Evolutionary conservation across 768 basidiomycete genomes (phyloP).

Genomic region (Boletus barrowsii): DNA sequence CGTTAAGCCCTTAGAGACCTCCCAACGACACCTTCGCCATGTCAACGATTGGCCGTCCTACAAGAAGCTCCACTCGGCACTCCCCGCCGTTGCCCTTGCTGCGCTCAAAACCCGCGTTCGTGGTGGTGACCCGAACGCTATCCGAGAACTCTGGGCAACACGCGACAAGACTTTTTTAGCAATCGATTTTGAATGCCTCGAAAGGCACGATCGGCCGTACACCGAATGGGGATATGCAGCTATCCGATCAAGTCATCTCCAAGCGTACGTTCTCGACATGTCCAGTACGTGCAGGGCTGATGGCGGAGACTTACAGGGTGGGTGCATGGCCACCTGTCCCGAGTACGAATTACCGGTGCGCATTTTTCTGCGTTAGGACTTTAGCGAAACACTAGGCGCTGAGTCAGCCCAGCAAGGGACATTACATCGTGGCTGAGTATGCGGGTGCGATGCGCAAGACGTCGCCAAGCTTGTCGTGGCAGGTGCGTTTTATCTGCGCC

Average conservation of each 20-base stretch:
- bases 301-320: slow-evolving; percentile 37
- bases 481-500: slow-evolving; percentile 45
- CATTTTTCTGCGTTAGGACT: not conserved
- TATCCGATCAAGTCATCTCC: slow-evolving; percentile 67
- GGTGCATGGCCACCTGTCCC: slow-evolving; percentile 78
- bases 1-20: slow-evolving; percentile 65
- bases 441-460: slow-evolving; percentile 63
- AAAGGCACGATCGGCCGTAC: slow-evolving; percentile 63
- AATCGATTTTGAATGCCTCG: slow-evolving; percentile 73
- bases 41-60: slow-evolving; percentile 66
- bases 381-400: slow-evolving; percentile 3
- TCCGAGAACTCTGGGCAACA: slow-evolving; percentile 64
- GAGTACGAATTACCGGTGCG: slow-evolving; percentile 72
- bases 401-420: slow-evolving; percentile 47
- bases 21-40: slow-evolving; percentile 65
- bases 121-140: slow-evolving; percentile 60
- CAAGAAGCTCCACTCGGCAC: slow-evolving; percentile 65
- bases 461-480: slow-evolving; percentile 66
- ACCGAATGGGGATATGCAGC: slow-evolving; percentile 85
- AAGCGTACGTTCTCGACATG: slow-evolving; percentile 47
- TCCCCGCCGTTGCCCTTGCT: slow-evolving; percentile 65
- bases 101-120: slow-evolving; percentile 65
- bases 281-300: slow-evolving; percentile 1
- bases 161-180: slow-evolving; percentile 74
- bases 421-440: slow-evolving; percentile 72